phyloP scores from a whole-genome alignment of 2,329 filamentous ascomycete genomes.

The Tetracladium maxilliforme region DNA sequence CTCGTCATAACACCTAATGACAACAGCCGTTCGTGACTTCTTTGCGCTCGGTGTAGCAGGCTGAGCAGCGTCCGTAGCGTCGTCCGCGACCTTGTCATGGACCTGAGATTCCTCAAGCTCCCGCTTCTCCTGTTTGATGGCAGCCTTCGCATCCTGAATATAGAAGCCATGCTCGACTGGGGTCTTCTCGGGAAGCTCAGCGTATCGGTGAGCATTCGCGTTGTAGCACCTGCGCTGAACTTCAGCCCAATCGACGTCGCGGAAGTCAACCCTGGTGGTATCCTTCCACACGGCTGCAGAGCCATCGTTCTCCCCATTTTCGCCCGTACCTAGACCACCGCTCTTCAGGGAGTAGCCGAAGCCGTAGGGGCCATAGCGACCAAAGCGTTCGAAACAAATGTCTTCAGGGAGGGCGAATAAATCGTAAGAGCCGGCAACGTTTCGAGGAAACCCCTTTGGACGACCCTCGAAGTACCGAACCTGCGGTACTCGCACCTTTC shows the following conservation, averaged over 20 bases:
- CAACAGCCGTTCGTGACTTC: constrained; percentile 53
- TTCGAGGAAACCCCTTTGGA: constrained; percentile 70
- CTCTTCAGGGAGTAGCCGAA: constrained; percentile 67
- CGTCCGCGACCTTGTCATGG: no score
- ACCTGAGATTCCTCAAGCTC: no score
- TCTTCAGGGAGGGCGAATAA: constrained; percentile 66
- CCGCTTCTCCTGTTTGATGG: constrained; percentile 1
- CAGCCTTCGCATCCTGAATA: constrained; percentile 1
- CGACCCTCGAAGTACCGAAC: constrained; percentile 66
- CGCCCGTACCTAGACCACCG: constrained; percentile 73
- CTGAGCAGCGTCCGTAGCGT: no score
- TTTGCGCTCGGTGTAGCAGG: constrained; percentile 9
- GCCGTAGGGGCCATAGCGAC: constrained; percentile 77
- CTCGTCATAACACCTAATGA: constrained; percentile 72
- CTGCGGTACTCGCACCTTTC: constrained; percentile 50
- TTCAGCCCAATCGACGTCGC: constrained; percentile 63
- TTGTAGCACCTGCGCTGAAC: constrained; percentile 60
- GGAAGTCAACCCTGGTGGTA: constrained; percentile 60
- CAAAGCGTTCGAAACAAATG: constrained; percentile 87
- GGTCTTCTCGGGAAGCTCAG: constrained; percentile 3
- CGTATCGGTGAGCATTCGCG: constrained; percentile 48
- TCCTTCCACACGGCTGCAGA: constrained; percentile 66
- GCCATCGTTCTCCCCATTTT: constrained; percentile 72
- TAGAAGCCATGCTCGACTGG: constrained; percentile 1
- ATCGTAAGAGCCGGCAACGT: constrained; percentile 77